Percentiles rank a stretch among this genome's conserved stretches.
Conservation (phyloP, 225 moss, liverwort and hornwort genomes). For the Pseudoscleropodium purum region DNA sequence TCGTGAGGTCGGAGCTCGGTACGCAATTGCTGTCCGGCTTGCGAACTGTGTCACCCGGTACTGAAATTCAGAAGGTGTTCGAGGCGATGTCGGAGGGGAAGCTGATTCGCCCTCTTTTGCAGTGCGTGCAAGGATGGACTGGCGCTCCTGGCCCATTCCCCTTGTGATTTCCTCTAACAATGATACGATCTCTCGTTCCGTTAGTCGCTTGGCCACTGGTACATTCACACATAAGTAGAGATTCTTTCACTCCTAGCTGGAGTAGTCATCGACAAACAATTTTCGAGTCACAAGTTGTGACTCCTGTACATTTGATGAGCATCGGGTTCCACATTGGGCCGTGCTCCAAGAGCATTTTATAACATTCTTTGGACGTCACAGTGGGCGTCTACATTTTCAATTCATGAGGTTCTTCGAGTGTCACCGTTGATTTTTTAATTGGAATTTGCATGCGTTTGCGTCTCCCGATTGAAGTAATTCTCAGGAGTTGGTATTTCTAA, state of each 20-base stretch:
- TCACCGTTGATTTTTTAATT: background rate
- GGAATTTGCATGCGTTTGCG: background rate
- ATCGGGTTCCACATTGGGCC: background rate
- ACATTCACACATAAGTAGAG: background rate
- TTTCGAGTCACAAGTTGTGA: too few relatives aligned
- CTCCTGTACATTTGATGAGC: too few relatives aligned
- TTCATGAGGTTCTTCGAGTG: background rate
- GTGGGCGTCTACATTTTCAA: background rate
- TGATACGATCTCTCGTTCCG: background rate
- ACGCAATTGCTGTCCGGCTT: background rate
- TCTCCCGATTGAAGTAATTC: background rate
- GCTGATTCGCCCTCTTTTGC: background rate
- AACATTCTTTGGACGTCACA: background rate
- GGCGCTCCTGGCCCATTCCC: background rate
- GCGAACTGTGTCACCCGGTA: background rate
- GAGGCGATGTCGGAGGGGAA: background rate
- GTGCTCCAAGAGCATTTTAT: background rate
- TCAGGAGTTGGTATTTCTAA: background rate
- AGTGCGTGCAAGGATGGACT: background rate
- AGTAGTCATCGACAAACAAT: too few relatives aligned
- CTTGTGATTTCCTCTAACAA: background rate
- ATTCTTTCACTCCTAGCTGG: background rate
- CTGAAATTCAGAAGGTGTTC: background rate
- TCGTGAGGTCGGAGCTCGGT: background rate
- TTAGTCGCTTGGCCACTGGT: background rate